phyloP scores from a whole-genome alignment of 2,329 filamentous ascomycete genomes.

The Pseudonectria foliicola region DNA sequence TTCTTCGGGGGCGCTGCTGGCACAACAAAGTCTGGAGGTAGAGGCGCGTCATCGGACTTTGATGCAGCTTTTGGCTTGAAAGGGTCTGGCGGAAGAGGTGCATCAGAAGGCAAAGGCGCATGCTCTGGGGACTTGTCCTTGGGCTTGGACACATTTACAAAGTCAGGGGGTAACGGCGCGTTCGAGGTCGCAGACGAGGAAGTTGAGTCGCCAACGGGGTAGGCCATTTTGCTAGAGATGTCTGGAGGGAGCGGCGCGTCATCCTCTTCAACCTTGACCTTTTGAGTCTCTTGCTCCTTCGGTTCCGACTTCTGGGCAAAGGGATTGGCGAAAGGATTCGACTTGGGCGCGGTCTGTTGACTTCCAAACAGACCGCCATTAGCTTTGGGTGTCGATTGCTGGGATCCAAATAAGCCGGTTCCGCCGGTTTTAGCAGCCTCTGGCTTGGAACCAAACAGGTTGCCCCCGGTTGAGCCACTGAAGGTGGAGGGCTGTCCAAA shows the following conservation, averaged over 20 bases:
- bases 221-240: constrained; percentile 45
- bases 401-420: constrained; percentile 13
- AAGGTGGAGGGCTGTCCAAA: constrained; percentile 30
- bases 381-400: constrained; percentile 16
- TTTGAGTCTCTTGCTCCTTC: constrained; percentile 19
- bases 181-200: constrained; percentile 43
- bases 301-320: constrained; percentile 17
- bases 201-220: constrained; percentile 42
- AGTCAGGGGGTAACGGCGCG: constrained; percentile 18
- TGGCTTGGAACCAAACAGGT: constrained; percentile 18
- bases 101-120: constrained; percentile 13
- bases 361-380: constrained; percentile 11
- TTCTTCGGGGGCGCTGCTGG: constrained; percentile 26
- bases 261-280: constrained; percentile 30
- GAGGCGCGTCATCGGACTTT: constrained; percentile 31
- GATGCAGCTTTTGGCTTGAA: constrained; percentile 17
- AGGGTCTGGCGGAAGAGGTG: constrained; percentile 38
- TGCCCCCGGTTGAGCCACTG: constrained; percentile 11
- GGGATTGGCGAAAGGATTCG: constrained; percentile 13
- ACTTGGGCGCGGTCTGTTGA: constrained; percentile 11
- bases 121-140: constrained; percentile 1
- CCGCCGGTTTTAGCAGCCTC: constrained; percentile 21
- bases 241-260: constrained; percentile 47
- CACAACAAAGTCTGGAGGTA: constrained; percentile 32
- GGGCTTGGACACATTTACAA: constrained; percentile 17